phyloP scores from a whole-genome alignment of 2,329 filamentous ascomycete species.

The Chrysosporium queenslandicum region DNA sequence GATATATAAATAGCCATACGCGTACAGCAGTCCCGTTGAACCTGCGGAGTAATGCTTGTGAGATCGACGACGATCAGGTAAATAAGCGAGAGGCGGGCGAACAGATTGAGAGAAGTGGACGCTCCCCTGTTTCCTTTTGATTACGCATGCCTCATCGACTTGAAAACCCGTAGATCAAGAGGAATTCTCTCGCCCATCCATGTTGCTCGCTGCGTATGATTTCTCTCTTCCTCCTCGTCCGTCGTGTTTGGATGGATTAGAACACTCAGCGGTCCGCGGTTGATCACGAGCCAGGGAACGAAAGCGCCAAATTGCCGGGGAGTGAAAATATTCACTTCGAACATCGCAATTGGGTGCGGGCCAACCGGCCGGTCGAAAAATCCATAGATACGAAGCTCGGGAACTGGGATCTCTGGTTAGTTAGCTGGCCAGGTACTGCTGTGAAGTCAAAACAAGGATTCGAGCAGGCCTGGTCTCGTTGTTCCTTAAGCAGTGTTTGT shows the following conservation, averaged over 20 bases:
- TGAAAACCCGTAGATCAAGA: slow-evolving; percentile 34
- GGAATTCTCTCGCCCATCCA: slow-evolving; percentile 41
- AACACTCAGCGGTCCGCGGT: slow-evolving; percentile 67
- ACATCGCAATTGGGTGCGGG: slow-evolving; percentile 67
- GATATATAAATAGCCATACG: neutral
- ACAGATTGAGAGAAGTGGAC: neutral
- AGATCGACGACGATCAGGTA: neutral
- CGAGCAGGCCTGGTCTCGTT: neutral
- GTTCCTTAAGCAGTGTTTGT: neutral
- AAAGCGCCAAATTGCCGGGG: slow-evolving; percentile 85
- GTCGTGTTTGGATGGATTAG: slow-evolving; percentile 72
- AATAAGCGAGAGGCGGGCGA: neutral
- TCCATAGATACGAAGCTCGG: slow-evolving; percentile 70
- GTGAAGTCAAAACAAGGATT: neutral
- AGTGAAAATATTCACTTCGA: slow-evolving; percentile 80
- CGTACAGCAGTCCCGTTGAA: neutral
- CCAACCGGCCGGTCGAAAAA: slow-evolving; percentile 70
- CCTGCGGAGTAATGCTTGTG: neutral
- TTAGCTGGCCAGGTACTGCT: neutral
- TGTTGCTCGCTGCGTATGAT: slow-evolving; percentile 38
- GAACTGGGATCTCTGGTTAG: slow-evolving; percentile 45
- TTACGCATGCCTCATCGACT: slow-evolving; percentile 13
- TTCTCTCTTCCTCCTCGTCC: slow-evolving; percentile 43
- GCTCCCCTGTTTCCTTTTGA: slow-evolving; percentile 18
- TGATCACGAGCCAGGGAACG: slow-evolving; percentile 71